Conservation (phyloP, 1,139 yeast species). For the Yamadazyma membranifaciens region DNA sequence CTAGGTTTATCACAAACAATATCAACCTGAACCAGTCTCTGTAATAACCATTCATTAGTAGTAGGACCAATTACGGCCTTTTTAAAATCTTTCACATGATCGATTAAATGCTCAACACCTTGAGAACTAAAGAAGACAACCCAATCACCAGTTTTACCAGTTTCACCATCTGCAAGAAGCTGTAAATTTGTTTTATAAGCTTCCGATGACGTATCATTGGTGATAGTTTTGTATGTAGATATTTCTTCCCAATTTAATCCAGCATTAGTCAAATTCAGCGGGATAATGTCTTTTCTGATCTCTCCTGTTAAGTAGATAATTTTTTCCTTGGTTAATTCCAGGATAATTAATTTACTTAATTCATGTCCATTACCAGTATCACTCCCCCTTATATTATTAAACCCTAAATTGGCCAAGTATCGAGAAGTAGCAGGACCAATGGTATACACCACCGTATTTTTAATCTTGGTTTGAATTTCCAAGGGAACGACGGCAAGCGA, state of each 20-base stretch:
- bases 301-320: constrained; percentile 87
- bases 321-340: constrained; percentile 27
- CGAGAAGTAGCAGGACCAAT: constrained; percentile 89
- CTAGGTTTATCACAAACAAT: constrained; percentile 75
- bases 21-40: constrained; percentile 53
- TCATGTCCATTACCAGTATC: constrained; percentile 80
- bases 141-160: constrained; percentile 43
- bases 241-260: constrained; percentile 57
- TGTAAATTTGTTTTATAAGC: constrained; percentile 3
- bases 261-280: constrained; percentile 48
- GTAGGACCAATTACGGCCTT: constrained; percentile 80
- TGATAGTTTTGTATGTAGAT: constrained; percentile 65
- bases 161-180: constrained; percentile 21
- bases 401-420: constrained; percentile 63
- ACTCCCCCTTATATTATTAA: constrained; percentile 61
- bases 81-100: constrained; percentile 20
- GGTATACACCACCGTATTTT: constrained; percentile 52
- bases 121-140: constrained; percentile 90
- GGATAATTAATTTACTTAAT: constrained; percentile 62
- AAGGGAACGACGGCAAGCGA: constrained; percentile 12
- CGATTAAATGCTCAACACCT: constrained; percentile 56
- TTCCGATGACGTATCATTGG: constrained; percentile 3
- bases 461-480: constrained; percentile 32
- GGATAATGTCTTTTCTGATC: constrained; percentile 78
- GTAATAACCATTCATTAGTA: constrained; percentile 62